A percentile compares a stretch with the other conserved stretches of the same genome.
Evolutionary conservation across 139 green algal species (phyloP).

Genomic region (Deuterostichococcus epilithicus): DNA sequence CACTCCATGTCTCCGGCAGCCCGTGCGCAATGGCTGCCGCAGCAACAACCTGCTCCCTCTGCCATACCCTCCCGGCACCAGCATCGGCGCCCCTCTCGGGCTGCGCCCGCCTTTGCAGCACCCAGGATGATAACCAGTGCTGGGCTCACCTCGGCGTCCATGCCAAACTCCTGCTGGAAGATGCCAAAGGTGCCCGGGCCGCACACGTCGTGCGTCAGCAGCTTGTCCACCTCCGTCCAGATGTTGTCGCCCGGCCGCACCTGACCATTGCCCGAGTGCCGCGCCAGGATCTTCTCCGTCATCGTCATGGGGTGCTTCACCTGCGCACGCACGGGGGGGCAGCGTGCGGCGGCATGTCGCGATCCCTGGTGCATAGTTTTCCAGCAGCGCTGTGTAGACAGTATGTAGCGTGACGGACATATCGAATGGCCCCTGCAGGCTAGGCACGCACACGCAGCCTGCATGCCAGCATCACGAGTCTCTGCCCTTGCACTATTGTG

Average conservation of each 20-base stretch:
- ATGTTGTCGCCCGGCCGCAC: slow-evolving; percentile 89
- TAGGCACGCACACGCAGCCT: no score
- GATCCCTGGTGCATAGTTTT: no score
- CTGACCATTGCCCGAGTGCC: slow-evolving; percentile 56
- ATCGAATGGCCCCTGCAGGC: no score
- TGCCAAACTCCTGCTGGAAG: slow-evolving; percentile 94
- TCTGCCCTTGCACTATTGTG: no score
- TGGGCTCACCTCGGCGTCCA: slow-evolving; percentile 71
- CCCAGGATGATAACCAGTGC: no score
- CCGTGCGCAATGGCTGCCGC: no score
- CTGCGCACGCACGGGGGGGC: slow-evolving; percentile 34
- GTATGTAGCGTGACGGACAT: no score
- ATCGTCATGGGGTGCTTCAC: slow-evolving; percentile 89
- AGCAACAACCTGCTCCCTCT: no score
- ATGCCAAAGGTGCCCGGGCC: slow-evolving; percentile 87
- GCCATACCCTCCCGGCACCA: neutral
- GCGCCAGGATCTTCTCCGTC: slow-evolving; percentile 94
- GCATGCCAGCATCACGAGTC: no score
- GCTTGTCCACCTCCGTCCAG: slow-evolving; percentile 89
- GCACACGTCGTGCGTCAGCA: slow-evolving; percentile 96
- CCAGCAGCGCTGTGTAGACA: no score
- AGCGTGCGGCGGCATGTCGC: neutral
- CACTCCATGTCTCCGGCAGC: no score
- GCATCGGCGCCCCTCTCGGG: neutral
- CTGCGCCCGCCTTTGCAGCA: no score